phyloP scores from a whole-genome alignment of 257 asterid species.

The Salvia splendens region DNA sequence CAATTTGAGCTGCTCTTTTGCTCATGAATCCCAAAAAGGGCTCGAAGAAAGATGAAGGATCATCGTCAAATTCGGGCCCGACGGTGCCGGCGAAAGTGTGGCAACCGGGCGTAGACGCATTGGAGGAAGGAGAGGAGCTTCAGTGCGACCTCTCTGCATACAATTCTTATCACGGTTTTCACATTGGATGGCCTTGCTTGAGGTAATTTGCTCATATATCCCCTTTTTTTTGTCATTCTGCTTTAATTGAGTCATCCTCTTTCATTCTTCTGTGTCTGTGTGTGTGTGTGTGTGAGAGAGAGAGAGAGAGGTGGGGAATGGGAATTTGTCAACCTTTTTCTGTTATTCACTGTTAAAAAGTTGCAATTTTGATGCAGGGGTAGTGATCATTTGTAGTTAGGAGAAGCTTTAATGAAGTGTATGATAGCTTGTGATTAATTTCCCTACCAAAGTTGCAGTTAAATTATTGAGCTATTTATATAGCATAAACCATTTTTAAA shows the following conservation, averaged over 20 bases:
- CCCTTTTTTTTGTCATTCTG: not conserved
- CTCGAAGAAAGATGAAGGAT: slow-evolving; percentile 60
- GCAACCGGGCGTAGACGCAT: slow-evolving; percentile 85
- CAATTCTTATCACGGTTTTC: slow-evolving; percentile 79
- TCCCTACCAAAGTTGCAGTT: not conserved
- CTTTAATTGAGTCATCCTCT: not conserved
- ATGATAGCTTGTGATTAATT: not conserved
- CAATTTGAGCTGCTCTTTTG: not conserved
- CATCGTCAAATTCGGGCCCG: slow-evolving; percentile 53
- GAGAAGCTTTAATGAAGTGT: not conserved
- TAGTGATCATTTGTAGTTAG: not conserved
- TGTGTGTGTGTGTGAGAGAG: not conserved
- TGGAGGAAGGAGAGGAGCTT: slow-evolving; percentile 94
- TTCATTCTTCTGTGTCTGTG: too few relatives aligned
- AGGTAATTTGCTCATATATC: slow-evolving; percentile 42
- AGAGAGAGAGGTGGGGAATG: not conserved
- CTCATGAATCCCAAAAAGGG: slow-evolving; percentile 50
- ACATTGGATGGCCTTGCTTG: slow-evolving; percentile 91
- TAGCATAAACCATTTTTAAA: too few relatives aligned
- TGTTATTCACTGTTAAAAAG: too few relatives aligned
- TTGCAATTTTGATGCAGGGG: not conserved
- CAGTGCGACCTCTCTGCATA: slow-evolving; percentile 90
- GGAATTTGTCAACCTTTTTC: not conserved
- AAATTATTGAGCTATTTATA: not conserved
- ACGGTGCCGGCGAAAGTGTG: slow-evolving; percentile 66